phyloP scores from a whole-genome alignment of 1,284 basidiomycete species.

The Gymnopus androsaceus region DNA sequence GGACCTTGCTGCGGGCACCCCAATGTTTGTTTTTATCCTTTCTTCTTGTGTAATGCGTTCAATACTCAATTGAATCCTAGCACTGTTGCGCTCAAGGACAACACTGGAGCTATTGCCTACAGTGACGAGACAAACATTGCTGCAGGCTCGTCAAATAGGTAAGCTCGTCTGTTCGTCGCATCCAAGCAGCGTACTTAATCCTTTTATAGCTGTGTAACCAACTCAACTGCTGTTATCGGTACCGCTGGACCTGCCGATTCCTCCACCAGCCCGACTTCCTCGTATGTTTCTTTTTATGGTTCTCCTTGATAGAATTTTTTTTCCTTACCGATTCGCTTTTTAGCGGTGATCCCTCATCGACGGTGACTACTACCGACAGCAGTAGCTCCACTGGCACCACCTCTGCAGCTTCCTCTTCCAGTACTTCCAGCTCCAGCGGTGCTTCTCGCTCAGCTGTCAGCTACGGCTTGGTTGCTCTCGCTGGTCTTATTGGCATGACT shows the following conservation, averaged over 20 bases:
- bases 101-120: constrained; percentile 56
- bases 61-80: constrained; percentile 35
- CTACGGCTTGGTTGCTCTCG: background rate
- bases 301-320: background rate
- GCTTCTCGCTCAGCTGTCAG: background rate
- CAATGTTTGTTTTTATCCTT: constrained; percentile 58
- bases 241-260: constrained; percentile 16
- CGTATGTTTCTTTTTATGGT: background rate
- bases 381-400: background rate
- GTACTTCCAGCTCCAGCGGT: background rate
- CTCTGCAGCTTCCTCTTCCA: background rate
- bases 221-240: constrained; percentile 12
- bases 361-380: background rate
- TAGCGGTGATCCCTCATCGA: constrained; percentile 16
- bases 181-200: background rate
- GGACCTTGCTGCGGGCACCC: constrained; percentile 51
- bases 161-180: constrained; percentile 15
- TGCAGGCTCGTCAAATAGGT: constrained; percentile 43
- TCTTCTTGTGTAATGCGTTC: background rate
- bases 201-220: constrained; percentile 26
- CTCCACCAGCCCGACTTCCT: too few relatives aligned
- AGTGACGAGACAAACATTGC: constrained; percentile 56
- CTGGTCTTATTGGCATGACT: constrained; percentile 1
- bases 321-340: background rate
- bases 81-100: constrained; percentile 58